Base-by-base conservation (phyloP, 179 eudicot genomes). In the Silene coronaria region DNA sequence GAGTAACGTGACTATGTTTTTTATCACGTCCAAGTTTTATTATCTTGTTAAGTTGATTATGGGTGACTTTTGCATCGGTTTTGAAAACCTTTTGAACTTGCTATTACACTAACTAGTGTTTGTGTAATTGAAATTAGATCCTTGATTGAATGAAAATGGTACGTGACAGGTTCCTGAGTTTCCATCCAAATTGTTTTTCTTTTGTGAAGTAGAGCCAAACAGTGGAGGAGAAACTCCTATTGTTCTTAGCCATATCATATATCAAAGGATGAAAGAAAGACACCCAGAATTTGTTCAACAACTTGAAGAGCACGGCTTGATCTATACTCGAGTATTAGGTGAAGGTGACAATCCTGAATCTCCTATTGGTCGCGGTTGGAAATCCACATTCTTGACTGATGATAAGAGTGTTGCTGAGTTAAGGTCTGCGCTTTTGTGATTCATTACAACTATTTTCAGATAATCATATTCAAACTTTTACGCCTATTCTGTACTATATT, bases 141-240 rank as follows among this genome's bases (percentile, higher is more conserved):
- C 27, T 21, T 67, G 63, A 26, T 13, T 34, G 57, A 14, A 14
- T 73, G 65, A 46, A 46, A 66, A 24, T 78, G 24, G 48, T 28
- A 28, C 32, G 24, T 34, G 38, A 80, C 84, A 94, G 96, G 91
- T 88, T 24, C 91, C 94, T 0, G 89, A 85, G 77, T 94, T 88
- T 75, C 98, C 98, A 11, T 78, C 98, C 22, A 94, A 94, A 57
- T 45, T 94, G 84, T 94, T 94, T 66, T 94, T 94, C 91, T 94
- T 81, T 62, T 94, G 98, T 81, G 96, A 94, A 80, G 89, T 88
- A 46, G 97, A 90, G 71, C 98, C 98, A 23, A 79, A 75, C 75
- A 80, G 71, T 61, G 98, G 92, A 60, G 98, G 98, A 70, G 98
- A 94, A 84, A 94, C 98, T 58, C 97, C 97, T 16, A 90, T 94